Base-by-base conservation (phyloP, 202 grass and related monocot species). In the Saccharum hybrid region DNA sequence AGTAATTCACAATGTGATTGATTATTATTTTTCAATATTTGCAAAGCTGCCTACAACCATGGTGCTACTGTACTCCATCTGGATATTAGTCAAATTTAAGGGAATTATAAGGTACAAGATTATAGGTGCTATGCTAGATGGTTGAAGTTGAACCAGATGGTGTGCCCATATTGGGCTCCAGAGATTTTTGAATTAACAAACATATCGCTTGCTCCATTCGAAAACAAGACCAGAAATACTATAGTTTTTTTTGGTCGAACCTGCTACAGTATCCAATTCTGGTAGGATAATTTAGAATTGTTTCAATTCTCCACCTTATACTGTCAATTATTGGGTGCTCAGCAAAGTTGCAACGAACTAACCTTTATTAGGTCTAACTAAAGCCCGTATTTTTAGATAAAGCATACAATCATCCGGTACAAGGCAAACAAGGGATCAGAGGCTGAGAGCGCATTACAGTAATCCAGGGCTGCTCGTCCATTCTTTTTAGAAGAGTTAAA, bases 381-480 rank as follows among this genome's bases (percentile, higher is more conserved):
- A 68, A 22, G 63, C 33, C 22, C 8, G n/a, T 54, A 51, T 69
- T 73, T 86, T 83, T 68, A 1, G 76, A 40, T 42, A 62, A 86
- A 86, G 84, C 18, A 51, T 52, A 79, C 68, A 90, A 51, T 26
- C 83, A 86, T 90, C 61, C 13, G 81, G 71, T 16, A 30, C 60
- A 80, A 31, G 57, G 74, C 62, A 60, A 70, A 75, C 37, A 33
- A 52, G 9, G 64, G 71, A 51, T 82, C 66, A 30, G 75, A 63
- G 42, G 63, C 39, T 82, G 51, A 30, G 75, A 52, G 34, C 71
- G 56, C 43, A 63, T 72, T 76, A 48, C 26, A 5, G 63, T 75
- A 31, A 69, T 64, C 56, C 23, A 14, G 52, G 19, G 39, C 10
- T 42, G 52, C 76, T 42, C 28, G 51, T 3, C 36, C 71, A 45